phyloP scores from a whole-genome alignment of 352 stramenopile genomes.

The Globisporangium echinulatum region DNA sequence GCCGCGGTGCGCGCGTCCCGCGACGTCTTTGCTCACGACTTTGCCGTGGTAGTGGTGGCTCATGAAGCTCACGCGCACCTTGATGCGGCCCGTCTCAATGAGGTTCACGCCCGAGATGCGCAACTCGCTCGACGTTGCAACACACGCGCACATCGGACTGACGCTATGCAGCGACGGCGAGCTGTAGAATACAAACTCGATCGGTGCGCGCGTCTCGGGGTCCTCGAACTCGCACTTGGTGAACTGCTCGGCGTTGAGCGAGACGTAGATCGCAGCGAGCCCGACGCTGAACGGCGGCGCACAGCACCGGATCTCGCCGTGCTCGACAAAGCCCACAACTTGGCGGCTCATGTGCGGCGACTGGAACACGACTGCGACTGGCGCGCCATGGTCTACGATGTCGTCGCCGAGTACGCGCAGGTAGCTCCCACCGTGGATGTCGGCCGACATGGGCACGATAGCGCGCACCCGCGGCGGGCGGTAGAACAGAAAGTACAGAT shows the following conservation, averaged over 20 bases:
- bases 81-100: slow-evolving; percentile 73
- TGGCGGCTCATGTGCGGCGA: slow-evolving; percentile 42
- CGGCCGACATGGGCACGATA: slow-evolving; percentile 54
- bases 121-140: slow-evolving; percentile 42
- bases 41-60: slow-evolving; percentile 27
- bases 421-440: slow-evolving; percentile 58
- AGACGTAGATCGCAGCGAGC: slow-evolving; percentile 45
- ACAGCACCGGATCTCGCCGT: slow-evolving; percentile 58
- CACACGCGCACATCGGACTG: slow-evolving; percentile 50
- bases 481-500: slow-evolving; percentile 79
- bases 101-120: slow-evolving; percentile 54
- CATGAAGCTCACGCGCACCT: slow-evolving; percentile 47
- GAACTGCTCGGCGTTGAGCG: slow-evolving; percentile 75
- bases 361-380: slow-evolving; percentile 58
- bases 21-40: slow-evolving; percentile 21
- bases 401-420: slow-evolving; percentile 53
- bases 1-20: slow-evolving; percentile 34
- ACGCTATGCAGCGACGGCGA: slow-evolving; percentile 43
- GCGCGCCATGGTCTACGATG: slow-evolving; percentile 57
- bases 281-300: slow-evolving; percentile 60
- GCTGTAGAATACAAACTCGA: slow-evolving; percentile 75
- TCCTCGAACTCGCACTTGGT: slow-evolving; percentile 58
- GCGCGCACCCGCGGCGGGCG: slow-evolving; percentile 35
- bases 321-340: slow-evolving; percentile 59
- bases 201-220: slow-evolving; percentile 24